These are phyloP conservation scores for Tillandsia leiboldiana DNA, from an alignment of 176 grass and related monocot genomes.

Conservation along the genomic window DNA sequence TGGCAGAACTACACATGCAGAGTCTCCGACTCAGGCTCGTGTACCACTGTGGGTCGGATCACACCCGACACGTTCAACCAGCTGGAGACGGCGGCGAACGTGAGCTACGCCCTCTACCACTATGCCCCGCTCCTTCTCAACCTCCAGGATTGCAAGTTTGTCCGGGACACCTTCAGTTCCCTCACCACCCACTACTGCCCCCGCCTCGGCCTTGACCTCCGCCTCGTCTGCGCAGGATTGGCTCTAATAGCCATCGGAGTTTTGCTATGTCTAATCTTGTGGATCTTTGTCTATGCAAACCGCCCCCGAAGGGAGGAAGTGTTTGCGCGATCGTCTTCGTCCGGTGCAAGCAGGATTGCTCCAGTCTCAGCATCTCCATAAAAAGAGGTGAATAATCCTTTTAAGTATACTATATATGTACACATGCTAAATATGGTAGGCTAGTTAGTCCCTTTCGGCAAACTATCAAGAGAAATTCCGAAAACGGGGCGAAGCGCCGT, in stretches of 20 bases:
- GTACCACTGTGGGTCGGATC: constrained; percentile 33
- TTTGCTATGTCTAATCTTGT: constrained; percentile 45
- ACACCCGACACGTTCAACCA: constrained; percentile 47
- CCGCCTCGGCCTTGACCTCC: constrained; percentile 34
- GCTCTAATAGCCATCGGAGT: constrained; percentile 37
- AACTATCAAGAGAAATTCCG: constrained; percentile 9
- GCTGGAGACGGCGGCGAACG: constrained; percentile 52
- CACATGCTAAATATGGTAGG: too few relatives aligned
- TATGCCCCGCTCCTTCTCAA: constrained; percentile 66
- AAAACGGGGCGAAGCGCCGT: constrained; percentile 15
- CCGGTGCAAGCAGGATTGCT: constrained; percentile 20
- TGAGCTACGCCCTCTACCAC: constrained; percentile 74
- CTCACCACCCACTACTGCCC: constrained; percentile 56
- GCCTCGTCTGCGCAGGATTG: constrained; percentile 40
- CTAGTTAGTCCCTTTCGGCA: constrained; percentile 2
- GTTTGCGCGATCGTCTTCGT: constrained; percentile 31
- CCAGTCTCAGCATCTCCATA: constrained; percentile 23
- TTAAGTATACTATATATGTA: too few relatives aligned
- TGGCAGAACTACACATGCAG: constrained; percentile 73
- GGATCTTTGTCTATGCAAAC: constrained; percentile 55
- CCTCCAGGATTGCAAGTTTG: constrained; percentile 92
- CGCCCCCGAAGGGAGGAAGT: constrained; percentile 71
- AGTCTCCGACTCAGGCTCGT: constrained; percentile 26
- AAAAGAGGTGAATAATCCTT: constrained; percentile 2
- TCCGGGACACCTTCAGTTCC: constrained; percentile 53